phyloP scores from a whole-genome alignment of 2,329 filamentous ascomycete genomes.

The Fusarium sp. region DNA sequence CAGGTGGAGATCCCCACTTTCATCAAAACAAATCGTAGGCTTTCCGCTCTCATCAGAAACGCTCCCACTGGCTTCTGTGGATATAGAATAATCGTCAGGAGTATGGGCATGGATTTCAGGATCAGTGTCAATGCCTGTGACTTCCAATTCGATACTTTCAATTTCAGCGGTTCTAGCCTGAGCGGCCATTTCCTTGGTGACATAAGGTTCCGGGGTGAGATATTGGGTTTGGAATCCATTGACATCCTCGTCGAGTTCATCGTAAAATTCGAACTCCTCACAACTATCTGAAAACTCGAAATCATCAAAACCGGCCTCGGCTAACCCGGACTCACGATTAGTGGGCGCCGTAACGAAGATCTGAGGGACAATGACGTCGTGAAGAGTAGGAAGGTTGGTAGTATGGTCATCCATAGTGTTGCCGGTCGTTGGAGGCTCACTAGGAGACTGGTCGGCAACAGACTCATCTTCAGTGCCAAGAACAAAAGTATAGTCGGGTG shows the following conservation, averaged over 20 bases:
- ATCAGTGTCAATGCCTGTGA: background rate
- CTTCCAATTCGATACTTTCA: background rate
- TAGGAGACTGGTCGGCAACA: background rate
- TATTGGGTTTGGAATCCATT: background rate
- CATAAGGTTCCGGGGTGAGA: background rate
- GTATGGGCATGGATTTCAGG: too few species aligned
- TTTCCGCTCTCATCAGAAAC: background rate
- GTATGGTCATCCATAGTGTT: background rate
- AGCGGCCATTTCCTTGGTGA: background rate
- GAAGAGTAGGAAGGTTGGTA: background rate
- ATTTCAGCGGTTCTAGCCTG: background rate
- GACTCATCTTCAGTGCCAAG: background rate
- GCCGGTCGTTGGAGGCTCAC: background rate
- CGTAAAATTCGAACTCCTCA: background rate
- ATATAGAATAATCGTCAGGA: background rate
- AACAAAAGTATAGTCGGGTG: background rate
- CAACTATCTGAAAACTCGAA: background rate
- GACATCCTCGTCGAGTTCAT: background rate
- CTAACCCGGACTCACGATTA: background rate
- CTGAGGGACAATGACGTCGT: background rate
- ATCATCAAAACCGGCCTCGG: background rate
- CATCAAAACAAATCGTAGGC: background rate
- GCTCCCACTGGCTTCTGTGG: background rate
- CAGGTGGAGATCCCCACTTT: conserved; percentile 10
- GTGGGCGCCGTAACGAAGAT: background rate